Evolutionary conservation across 2,329 filamentous ascomycete genomes (phyloP).

Genomic region (Fusarium abutilonis): DNA sequence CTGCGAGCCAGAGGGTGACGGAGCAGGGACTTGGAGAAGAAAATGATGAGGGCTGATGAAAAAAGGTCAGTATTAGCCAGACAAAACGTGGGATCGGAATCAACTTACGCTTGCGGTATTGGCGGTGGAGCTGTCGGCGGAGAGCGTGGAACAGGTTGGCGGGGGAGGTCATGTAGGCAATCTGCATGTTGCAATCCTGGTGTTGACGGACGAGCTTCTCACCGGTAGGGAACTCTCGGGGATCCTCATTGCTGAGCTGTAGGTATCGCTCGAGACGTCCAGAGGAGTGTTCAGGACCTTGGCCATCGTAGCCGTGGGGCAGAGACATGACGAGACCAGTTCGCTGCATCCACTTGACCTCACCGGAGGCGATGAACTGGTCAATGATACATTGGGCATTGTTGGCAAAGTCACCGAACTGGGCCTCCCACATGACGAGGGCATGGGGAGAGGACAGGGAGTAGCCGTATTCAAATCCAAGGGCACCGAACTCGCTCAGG

Average conservation of each 20-base stretch:
- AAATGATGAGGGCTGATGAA: conserved; percentile 78
- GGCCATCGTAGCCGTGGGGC: conserved; percentile 97
- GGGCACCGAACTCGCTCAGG: conserved; percentile 73
- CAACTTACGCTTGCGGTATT: conserved; percentile 96
- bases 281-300: conserved; percentile 98
- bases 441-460: conserved; percentile 96
- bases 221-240: conserved; percentile 85
- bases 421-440: conserved; percentile 98
- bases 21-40: conserved; percentile 98
- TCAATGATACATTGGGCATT: conserved; percentile 99
- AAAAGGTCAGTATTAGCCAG: conserved; percentile 30
- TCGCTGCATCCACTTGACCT: conserved; percentile 98
- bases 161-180: conserved; percentile 96
- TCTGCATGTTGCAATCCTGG: conserved; percentile 99
- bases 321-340: conserved; percentile 96
- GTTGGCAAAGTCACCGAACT: conserved; percentile 99
- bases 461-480: conserved; percentile 99
- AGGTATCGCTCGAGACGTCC: conserved; percentile 97
- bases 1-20: conserved; percentile 94
- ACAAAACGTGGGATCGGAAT: not conserved
- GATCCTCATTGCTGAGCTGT: conserved; percentile 97
- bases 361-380: conserved; percentile 97
- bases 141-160: conserved; percentile 97
- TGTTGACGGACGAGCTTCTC: conserved; percentile 97
- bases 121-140: conserved; percentile 96